Evolutionary conservation across 805 yeast genomes (phyloP).

Genomic region (Suhomyces sp.): DNA sequence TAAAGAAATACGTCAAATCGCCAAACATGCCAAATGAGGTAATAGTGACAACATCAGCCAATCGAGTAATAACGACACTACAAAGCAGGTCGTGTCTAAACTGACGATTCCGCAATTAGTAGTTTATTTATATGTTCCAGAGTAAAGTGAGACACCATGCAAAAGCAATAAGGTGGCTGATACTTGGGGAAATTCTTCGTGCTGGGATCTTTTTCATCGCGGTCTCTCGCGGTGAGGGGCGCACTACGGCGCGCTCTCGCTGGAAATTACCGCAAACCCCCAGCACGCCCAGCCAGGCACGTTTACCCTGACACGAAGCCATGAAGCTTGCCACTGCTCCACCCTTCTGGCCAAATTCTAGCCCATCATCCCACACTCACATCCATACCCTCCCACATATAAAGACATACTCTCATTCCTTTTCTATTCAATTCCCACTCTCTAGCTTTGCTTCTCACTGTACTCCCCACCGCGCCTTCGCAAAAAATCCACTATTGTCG

Average conservation of each 20-base stretch:
- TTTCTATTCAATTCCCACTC: no score
- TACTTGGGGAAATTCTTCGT: no score
- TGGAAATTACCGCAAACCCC: background rate
- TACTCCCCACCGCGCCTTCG: background rate
- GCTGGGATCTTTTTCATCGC: no score
- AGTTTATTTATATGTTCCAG: no score
- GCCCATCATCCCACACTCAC: no score
- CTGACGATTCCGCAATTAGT: no score
- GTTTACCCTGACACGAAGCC: background rate
- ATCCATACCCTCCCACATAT: background rate
- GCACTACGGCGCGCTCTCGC: background rate
- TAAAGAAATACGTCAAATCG: background rate
- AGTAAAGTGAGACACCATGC: no score
- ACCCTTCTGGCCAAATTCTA: background rate
- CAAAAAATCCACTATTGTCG: background rate
- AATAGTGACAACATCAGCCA: no score
- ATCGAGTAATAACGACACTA: no score
- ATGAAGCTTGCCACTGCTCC: background rate
- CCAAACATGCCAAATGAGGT: background rate
- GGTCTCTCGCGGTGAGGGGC: background rate
- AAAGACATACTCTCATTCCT: background rate
- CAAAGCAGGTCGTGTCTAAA: no score
- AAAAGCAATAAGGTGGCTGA: no score
- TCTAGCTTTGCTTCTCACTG: background rate
- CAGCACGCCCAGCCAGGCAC: background rate